Conservation (phyloP, 2,329 filamentous ascomycete species). For the Ophiostoma pallidulum region DNA sequence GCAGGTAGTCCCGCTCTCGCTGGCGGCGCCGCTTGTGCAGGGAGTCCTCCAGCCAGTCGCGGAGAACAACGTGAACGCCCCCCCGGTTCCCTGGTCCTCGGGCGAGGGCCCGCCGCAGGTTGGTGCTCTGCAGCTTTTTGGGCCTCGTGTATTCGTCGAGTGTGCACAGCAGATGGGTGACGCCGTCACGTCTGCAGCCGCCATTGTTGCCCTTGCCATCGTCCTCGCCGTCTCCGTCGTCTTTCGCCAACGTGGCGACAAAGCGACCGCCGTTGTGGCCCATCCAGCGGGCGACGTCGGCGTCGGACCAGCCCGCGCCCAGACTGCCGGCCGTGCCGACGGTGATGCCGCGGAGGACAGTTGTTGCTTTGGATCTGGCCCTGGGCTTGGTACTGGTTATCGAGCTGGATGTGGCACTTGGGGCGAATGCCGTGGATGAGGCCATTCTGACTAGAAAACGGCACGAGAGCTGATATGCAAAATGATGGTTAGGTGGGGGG, state of each 20-base stretch:
- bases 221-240: too few relatives aligned
- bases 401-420: too few relatives aligned
- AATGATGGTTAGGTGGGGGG: too few relatives aligned
- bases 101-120: background rate
- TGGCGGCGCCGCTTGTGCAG: conserved; percentile 22
- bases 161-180: conserved; percentile 67
- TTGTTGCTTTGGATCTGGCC: background rate
- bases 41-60: conserved; percentile 46
- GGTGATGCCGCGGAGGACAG: conserved; percentile 18
- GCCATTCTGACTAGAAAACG: too few relatives aligned
- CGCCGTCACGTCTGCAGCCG: too few relatives aligned
- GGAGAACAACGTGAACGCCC: conserved; percentile 33
- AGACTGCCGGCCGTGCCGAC: conserved; percentile 52
- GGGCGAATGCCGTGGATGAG: too few relatives aligned
- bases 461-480: too few relatives aligned
- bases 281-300: conserved; percentile 59
- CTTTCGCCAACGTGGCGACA: conserved; percentile 36
- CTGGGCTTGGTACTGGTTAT: too few relatives aligned
- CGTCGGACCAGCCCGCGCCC: conserved; percentile 33
- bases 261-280: conserved; percentile 51
- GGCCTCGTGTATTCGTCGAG: conserved; percentile 42
- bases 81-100: background rate
- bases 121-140: background rate
- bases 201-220: too few relatives aligned
- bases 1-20: conserved; percentile 31